phyloP scores from a whole-genome alignment of 1,284 basidiomycete species.

The Trichosporon faecale region DNA sequence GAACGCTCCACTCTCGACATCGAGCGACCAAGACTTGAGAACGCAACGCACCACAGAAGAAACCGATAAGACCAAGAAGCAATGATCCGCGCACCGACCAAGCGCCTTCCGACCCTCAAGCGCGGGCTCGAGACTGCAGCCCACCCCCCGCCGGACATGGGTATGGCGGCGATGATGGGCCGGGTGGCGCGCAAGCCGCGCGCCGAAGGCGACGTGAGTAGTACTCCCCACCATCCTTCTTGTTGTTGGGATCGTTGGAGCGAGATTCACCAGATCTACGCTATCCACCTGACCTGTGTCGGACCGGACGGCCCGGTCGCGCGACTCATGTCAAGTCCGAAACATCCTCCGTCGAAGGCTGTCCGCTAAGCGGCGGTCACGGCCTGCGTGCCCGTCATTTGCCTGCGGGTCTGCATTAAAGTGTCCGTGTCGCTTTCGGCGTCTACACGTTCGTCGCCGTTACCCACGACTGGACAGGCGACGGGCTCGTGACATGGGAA shows the following conservation, averaged over 20 bases:
- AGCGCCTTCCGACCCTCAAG: neutral
- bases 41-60: neutral
- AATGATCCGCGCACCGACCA: neutral
- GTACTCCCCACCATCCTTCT: neutral
- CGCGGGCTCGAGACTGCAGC: neutral
- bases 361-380: neutral
- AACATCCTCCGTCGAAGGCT: neutral
- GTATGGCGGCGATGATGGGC: constrained; percentile 3
- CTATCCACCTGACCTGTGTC: neutral
- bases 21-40: neutral
- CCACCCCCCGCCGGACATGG: neutral
- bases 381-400: neutral
- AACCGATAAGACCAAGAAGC: no score
- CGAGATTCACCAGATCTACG: neutral
- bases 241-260: neutral
- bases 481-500: neutral
- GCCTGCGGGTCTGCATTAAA: neutral
- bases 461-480: neutral
- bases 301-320: neutral
- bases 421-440: neutral
- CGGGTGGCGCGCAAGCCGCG: constrained; percentile 19
- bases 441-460: neutral
- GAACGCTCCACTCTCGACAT: neutral
- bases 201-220: constrained; percentile 26
- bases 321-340: neutral